Conservation (phyloP, 805 yeast genomes). For the Metschnikowia borealis region DNA sequence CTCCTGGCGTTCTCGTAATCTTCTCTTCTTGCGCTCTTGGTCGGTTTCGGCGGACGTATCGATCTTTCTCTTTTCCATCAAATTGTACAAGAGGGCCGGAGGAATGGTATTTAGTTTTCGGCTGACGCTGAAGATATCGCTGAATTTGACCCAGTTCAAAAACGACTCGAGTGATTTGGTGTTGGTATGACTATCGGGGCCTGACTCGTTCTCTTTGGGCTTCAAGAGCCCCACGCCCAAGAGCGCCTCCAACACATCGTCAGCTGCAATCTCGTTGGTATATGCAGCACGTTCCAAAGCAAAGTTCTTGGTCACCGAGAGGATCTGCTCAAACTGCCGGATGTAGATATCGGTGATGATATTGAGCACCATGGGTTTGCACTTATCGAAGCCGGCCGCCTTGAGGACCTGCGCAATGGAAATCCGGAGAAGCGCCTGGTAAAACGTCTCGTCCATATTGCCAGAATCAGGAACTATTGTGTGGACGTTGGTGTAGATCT, state of each 20-base stretch:
- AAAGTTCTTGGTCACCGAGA: slow-evolving; percentile 46
- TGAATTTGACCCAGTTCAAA: slow-evolving; percentile 32
- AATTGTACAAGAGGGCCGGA: slow-evolving; percentile 24
- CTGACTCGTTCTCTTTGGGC: slow-evolving; percentile 45
- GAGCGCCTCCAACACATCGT: slow-evolving; percentile 72
- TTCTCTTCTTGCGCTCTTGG: slow-evolving; percentile 32
- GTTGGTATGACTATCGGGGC: slow-evolving; percentile 36
- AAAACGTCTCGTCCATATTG: slow-evolving; percentile 38
- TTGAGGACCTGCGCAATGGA: slow-evolving; percentile 57
- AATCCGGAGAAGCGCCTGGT: slow-evolving; percentile 35
- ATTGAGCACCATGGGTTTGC: slow-evolving; percentile 68
- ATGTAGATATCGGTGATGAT: slow-evolving; percentile 73
- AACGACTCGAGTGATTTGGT: slow-evolving; percentile 37
- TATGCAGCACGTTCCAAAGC: slow-evolving; percentile 39
- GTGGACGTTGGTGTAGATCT: too few relatives aligned
- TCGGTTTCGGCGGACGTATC: slow-evolving; percentile 33
- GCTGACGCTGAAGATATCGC: slow-evolving; percentile 23
- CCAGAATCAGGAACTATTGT: too few relatives aligned
- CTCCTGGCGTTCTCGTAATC: slow-evolving; percentile 37
- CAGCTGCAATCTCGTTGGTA: slow-evolving; percentile 44
- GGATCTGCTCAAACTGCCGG: slow-evolving; percentile 54
- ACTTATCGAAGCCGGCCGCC: slow-evolving; percentile 79
- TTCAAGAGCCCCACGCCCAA: slow-evolving; percentile 57
- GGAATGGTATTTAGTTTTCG: slow-evolving; percentile 31
- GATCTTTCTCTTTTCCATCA: slow-evolving; percentile 37